Base-by-base conservation (phyloP, 2,329 filamentous ascomycete species). In the Simplicillium sp. region DNA sequence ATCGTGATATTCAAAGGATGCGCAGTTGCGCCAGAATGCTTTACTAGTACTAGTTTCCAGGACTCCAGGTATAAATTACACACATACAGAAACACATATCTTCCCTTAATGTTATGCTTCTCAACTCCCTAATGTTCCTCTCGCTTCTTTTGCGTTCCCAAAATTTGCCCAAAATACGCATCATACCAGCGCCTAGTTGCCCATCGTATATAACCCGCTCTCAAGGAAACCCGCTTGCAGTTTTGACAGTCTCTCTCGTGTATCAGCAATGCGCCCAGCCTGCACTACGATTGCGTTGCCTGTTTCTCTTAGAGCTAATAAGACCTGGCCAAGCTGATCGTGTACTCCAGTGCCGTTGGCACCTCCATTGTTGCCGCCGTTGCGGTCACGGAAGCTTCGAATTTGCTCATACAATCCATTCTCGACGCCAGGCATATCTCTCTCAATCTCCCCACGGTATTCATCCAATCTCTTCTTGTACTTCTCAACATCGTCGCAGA, bases 381-480 rank as follows among this genome's bases (percentile, higher is more conserved):
- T 58, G 37, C 56, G 56, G 40, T 65, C 61, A 7, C 60, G 54
- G 13, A 65, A 46, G 11, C 53, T 49, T 17, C 60, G 53, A 37
- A 67, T 64, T 45, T 65, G 61, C 44, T 67, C 66, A 43, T 68
- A 68, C 13, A 68, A 54, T 0, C 66, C 66, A 39, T 67, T 65
- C 51, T 68, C 66, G 2, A 68, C 66, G 20, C 65, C 64, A 3
- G 66, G 66, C 66, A 68, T 67, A 49, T 68, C 66, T 29, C 65
- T 61, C 49, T 68, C 65, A 34, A 68, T 68, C 48, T 67, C 65
- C 37, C 53, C 56, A n/a, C 65, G 61, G 48, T 68, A 68, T 41
- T 65, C 61, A 40, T 67, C 63, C 28, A 68, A 52, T 16, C 65
- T 58, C 45, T 53, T 56, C 50, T 68, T 66, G 46, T 67, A 66